These are phyloP conservation scores for Cinchona pubescens DNA, from an alignment of 257 asterid species.

Conservation along the genomic window DNA sequence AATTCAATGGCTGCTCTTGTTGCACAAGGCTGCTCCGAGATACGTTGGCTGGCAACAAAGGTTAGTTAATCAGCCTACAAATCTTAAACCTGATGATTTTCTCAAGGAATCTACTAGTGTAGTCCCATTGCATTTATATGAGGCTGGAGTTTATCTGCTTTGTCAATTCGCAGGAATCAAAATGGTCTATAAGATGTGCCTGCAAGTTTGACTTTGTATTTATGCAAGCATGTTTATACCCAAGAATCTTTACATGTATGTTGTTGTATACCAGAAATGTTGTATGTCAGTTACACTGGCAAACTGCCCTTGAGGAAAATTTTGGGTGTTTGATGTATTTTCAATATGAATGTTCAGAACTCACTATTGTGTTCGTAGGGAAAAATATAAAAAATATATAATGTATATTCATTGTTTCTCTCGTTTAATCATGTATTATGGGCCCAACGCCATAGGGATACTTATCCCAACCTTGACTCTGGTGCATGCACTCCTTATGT, in stretches of 20 bases:
- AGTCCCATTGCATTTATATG: background rate
- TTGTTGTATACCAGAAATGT: background rate
- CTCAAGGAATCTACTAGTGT: background rate
- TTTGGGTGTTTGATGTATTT: no score
- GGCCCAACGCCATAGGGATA: background rate
- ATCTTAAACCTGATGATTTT: constrained; percentile 12
- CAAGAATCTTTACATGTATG: background rate
- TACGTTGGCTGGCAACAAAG: constrained; percentile 95
- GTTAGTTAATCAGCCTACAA: constrained; percentile 28
- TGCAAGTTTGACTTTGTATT: background rate
- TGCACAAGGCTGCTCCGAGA: constrained; percentile 94
- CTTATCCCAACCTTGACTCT: background rate
- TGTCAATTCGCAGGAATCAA: background rate
- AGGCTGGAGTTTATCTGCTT: background rate
- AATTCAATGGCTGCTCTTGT: constrained; percentile 97
- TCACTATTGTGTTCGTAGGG: no score
- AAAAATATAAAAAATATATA: no score
- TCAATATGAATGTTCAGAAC: no score
- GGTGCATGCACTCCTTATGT: no score
- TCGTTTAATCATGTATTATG: background rate
- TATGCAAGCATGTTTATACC: background rate
- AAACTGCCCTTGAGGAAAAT: no score
- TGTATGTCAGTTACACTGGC: background rate
- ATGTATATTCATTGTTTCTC: background rate
- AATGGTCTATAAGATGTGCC: background rate